These are phyloP conservation scores for Colletotrichum chrysophilum DNA, from an alignment of 2,329 filamentous ascomycete species.

Conservation along the genomic window DNA sequence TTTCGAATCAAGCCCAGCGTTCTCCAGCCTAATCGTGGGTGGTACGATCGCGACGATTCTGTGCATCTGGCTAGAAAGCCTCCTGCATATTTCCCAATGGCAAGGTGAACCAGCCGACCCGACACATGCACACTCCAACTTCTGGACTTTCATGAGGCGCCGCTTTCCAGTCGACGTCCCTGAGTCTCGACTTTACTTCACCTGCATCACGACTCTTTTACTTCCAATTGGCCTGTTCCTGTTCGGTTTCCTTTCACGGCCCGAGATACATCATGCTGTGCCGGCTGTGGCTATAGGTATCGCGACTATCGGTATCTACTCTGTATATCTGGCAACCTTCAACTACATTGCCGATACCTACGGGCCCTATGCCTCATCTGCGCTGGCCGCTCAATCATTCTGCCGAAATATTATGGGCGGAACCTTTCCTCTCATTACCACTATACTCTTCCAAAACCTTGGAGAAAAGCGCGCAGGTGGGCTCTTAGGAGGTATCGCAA, in stretches of 20 bases:
- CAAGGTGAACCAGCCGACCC: background rate
- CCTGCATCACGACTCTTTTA: background rate
- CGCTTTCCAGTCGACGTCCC: background rate
- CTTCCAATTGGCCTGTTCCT: background rate
- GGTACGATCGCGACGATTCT: background rate
- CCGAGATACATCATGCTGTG: background rate
- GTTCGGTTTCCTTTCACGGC: background rate
- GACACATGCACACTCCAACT: background rate
- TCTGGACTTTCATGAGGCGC: background rate
- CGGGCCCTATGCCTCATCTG: background rate
- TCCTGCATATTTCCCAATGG: background rate
- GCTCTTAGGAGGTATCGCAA: background rate
- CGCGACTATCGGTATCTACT: background rate
- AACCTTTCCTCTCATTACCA: background rate
- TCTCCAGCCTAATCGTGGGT: background rate
- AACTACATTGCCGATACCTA: background rate
- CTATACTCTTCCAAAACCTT: background rate
- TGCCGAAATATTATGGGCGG: background rate
- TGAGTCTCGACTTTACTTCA: background rate
- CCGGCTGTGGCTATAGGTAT: background rate
- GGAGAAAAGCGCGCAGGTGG: background rate
- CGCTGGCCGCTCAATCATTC: background rate
- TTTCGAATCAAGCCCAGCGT: background rate
- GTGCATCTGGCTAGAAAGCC: background rate
- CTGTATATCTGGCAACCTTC: background rate